Conservation (phyloP, 1,284 basidiomycete species). For the Cutaneotrichosporon cavernicola region DNA sequence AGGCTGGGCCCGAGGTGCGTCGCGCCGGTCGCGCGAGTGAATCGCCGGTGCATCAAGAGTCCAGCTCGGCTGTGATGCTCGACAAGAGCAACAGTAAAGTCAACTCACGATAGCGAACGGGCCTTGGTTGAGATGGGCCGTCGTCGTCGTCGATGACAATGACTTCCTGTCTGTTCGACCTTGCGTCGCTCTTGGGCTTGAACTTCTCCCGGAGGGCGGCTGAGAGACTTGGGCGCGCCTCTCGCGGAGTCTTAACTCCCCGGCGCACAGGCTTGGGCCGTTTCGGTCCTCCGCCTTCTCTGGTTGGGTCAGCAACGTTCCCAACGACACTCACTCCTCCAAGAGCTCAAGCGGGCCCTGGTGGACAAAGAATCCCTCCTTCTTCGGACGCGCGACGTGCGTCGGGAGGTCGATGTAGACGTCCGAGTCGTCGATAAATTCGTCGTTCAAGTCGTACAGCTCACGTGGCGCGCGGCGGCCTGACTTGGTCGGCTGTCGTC, state of each 20-base stretch:
- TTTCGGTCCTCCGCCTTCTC: constrained; percentile 1
- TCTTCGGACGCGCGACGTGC: constrained; percentile 87
- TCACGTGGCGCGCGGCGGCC: constrained; percentile 57
- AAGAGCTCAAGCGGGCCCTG: constrained; percentile 76
- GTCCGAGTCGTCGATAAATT: constrained; percentile 97
- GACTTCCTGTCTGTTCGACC: constrained; percentile 14
- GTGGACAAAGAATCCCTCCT: constrained; percentile 91
- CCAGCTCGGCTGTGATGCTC: too few species aligned
- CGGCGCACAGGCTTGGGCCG: constrained; percentile 17
- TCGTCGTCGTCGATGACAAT: constrained; percentile 28
- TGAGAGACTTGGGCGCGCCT: constrained; percentile 22
- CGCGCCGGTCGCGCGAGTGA: too few species aligned
- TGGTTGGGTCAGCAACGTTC: background rate
- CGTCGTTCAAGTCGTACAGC: constrained; percentile 82
- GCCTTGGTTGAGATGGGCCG: background rate
- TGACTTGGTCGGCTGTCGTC: constrained; percentile 6
- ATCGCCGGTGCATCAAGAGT: too few species aligned
- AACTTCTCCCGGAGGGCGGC: constrained; percentile 13
- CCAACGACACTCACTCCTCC: constrained; percentile 36
- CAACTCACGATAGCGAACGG: constrained; percentile 9
- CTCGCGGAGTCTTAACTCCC: constrained; percentile 17
- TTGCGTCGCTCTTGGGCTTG: constrained; percentile 5
- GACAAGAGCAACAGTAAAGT: too few species aligned
- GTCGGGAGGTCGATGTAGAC: constrained; percentile 84
- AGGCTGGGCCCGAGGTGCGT: too few species aligned